Percentiles rank a stretch among this genome's conserved stretches.
phyloP scores from a whole-genome alignment of 139 green algal species.

The Parachlorella kessleri region DNA sequence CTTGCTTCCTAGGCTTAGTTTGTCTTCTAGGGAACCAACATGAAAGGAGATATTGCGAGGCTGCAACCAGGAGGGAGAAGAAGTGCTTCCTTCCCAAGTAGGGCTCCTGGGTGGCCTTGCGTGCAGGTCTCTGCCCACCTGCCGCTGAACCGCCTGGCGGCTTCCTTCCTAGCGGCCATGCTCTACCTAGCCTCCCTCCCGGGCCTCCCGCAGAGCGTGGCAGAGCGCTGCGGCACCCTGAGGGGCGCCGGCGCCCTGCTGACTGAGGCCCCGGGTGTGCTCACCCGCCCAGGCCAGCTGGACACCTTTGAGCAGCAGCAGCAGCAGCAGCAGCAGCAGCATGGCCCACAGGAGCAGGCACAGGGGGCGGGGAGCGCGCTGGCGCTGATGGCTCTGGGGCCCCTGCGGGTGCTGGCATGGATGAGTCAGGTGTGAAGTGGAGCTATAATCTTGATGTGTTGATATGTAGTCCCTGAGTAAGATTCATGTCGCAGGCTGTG shows the following conservation, averaged over 20 bases:
- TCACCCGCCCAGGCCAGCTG: too few species aligned
- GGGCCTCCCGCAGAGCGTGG: too few species aligned
- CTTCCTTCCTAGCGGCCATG: constrained; percentile 19
- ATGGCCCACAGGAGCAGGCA: constrained; percentile 3
- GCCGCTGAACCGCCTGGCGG: constrained; percentile 34
- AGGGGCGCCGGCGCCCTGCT: too few species aligned
- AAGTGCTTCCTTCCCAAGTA: neutral
- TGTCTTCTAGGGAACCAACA: too few species aligned
- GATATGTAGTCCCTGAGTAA: too few species aligned
- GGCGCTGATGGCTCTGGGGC: constrained; percentile 22
- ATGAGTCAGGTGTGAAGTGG: constrained; percentile 37
- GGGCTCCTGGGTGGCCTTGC: neutral
- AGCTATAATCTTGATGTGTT: too few species aligned
- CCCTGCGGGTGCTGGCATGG: constrained; percentile 15
- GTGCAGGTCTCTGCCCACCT: constrained; percentile 34
- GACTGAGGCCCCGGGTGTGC: too few species aligned
- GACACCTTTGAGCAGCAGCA: too few species aligned
- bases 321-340: neutral
- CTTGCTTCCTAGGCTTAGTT: too few species aligned
- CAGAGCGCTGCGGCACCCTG: too few species aligned
- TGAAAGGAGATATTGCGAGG: too few species aligned
- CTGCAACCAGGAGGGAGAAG: neutral
- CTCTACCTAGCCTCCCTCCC: constrained; percentile 4
- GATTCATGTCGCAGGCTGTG: too few species aligned
- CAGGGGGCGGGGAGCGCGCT: constrained; percentile 9